Conservation (phyloP, 2,329 filamentous ascomycete species). For the Phaeomoniella chlamydospora region DNA sequence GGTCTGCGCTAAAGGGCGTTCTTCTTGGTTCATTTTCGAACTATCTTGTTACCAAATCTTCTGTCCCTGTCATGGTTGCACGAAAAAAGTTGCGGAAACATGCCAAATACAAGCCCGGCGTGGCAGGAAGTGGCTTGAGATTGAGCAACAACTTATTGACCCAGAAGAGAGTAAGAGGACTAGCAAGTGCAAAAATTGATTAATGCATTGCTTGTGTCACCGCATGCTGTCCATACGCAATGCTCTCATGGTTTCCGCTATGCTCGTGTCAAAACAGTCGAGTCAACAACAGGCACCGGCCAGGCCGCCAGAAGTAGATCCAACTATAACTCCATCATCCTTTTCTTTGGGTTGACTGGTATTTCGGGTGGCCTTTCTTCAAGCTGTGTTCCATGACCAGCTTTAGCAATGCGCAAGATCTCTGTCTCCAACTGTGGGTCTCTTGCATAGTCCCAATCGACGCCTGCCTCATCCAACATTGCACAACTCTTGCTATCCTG, state of each 20-base stretch:
- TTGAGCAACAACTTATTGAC: conserved; percentile 72
- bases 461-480: conserved; percentile 56
- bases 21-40: conserved; percentile 94
- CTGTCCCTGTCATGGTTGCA: conserved; percentile 94
- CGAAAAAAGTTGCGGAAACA: conserved; percentile 80
- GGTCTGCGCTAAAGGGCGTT: conserved; percentile 85
- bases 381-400: conserved; percentile 46
- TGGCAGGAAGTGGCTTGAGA: conserved; percentile 44
- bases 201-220: conserved; percentile 28
- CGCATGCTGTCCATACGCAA: too few species aligned
- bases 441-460: conserved; percentile 56
- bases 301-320: too few species aligned
- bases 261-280: too few species aligned
- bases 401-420: conserved; percentile 69
- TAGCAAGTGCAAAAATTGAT: conserved; percentile 64
- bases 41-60: conserved; percentile 92
- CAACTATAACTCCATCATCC: conserved; percentile 30
- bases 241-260: too few species aligned
- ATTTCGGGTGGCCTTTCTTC: conserved; percentile 7
- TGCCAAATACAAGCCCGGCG: conserved; percentile 52
- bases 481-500: conserved; percentile 60
- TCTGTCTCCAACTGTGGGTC: conserved; percentile 55
- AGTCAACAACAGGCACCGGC: too few species aligned
- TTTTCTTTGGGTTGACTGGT: conserved; percentile 29
- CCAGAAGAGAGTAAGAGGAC: conserved; percentile 41